Conservation (phyloP, 495 filamentous ascomycete species). For the Penicillium psychrofluorescens region DNA sequence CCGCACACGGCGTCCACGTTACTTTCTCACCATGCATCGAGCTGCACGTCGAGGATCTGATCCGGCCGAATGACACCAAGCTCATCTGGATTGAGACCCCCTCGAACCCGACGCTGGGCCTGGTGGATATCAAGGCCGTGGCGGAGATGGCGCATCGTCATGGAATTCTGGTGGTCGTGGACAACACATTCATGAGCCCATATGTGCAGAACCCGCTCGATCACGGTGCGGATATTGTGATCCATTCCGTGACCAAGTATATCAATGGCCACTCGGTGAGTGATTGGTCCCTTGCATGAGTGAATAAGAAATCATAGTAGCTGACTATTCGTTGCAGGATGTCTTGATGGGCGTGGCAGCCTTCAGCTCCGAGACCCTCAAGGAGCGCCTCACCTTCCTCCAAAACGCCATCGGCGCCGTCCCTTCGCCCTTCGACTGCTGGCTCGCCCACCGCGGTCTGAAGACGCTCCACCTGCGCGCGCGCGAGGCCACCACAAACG, state of each 20-base stretch:
- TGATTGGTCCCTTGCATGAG: background rate
- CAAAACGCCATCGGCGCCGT: slow-evolving; percentile 97
- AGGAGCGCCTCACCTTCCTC: slow-evolving; percentile 75
- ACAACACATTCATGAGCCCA: slow-evolving; percentile 96
- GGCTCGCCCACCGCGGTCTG: slow-evolving; percentile 95
- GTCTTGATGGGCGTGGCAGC: slow-evolving; percentile 97
- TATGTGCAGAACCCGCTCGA: slow-evolving; percentile 95
- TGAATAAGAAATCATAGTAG: background rate
- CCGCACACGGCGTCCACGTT: slow-evolving; percentile 88
- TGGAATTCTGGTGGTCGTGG: slow-evolving; percentile 90
- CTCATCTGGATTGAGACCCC: slow-evolving; percentile 96
- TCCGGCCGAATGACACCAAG: slow-evolving; percentile 77
- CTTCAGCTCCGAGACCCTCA: slow-evolving; percentile 80
- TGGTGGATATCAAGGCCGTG: slow-evolving; percentile 87
- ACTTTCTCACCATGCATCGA: slow-evolving; percentile 92
- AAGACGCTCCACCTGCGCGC: slow-evolving; percentile 96
- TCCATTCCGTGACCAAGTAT: slow-evolving; percentile 99
- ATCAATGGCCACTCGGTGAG: slow-evolving; percentile 87
- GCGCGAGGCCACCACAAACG: slow-evolving; percentile 75
- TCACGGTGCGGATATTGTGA: slow-evolving; percentile 93
- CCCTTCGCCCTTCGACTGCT: slow-evolving; percentile 91
- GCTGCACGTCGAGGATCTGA: slow-evolving; percentile 72
- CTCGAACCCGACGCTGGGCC: slow-evolving; percentile 83
- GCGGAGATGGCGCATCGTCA: slow-evolving; percentile 75
- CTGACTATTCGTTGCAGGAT: slow-evolving; percentile 48